Evolutionary conservation across 2,329 filamentous ascomycete species (phyloP), one percentile per base, ranked within the genome.

Genomic region (Penicillium sp.): DNA sequence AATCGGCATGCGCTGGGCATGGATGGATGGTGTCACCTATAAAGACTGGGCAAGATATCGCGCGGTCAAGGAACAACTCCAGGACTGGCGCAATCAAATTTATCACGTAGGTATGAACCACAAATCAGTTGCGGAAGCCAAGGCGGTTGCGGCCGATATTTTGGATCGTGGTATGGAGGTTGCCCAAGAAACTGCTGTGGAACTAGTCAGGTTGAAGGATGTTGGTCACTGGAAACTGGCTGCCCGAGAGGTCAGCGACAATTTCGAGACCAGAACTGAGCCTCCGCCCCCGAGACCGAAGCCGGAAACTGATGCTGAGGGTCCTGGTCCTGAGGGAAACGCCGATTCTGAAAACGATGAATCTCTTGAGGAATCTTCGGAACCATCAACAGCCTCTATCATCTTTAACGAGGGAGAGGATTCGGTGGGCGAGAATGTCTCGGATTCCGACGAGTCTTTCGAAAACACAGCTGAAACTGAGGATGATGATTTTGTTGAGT

Each of bases 31-130:
- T 29, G 85, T 99, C 58, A 96, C 93, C 1, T 97, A 99, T 80
- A 92, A 95, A 73, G 92, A 99, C 72, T 99, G 94, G 94, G 85
- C 88, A 56, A 94, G 93, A 72, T 99, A 96, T 69, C 92, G 97
- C 72, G 85, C 89, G 56, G 80, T 99, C 55, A 95, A 90, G 77
- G 85, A 83, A 51, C 88, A 89, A 12, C 89, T 97, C 50, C 87
- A 88, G 46, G 85, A 90, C 66, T 97, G 93, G 92, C 88, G 90
- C 53, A 81, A 85, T 33, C 90, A 95, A 63, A 86, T 99, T 46
- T 87, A 90, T 69, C 81, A 86, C 55, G 83, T 92, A 51, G 89
- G 91, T 37, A 82, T 88, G 56, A 82, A 85, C 3, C 89, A 97
- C 69, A 84, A 88, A 8, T 86, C 84, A 25, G 80, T 97, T 12